Percentiles rank a stretch among this genome's conserved stretches.
Evolutionary conservation across 768 basidiomycete species (phyloP).

Genomic region (Xerocomellus dryophilus): DNA sequence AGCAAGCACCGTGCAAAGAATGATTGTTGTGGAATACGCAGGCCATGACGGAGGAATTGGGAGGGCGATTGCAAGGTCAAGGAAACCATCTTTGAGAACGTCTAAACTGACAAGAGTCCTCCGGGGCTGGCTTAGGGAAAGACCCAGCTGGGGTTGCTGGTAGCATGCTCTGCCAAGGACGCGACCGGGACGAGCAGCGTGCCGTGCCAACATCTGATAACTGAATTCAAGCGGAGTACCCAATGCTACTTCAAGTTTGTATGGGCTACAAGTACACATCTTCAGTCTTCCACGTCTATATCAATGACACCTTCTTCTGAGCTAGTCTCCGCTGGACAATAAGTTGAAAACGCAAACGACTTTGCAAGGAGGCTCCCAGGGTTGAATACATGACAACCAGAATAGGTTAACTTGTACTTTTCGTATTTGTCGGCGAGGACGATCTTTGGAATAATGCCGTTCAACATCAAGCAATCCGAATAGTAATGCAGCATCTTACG

Average conservation of each 20-base stretch:
- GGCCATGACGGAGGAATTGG: slow-evolving; percentile 68
- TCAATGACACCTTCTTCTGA: slow-evolving; percentile 72
- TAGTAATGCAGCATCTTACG: slow-evolving; percentile 44
- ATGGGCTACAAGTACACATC: not conserved
- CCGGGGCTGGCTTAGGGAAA: slow-evolving; percentile 1
- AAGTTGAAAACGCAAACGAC: slow-evolving; percentile 84
- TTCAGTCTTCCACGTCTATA: slow-evolving; percentile 38
- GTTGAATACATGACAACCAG: slow-evolving; percentile 98
- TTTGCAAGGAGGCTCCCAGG: slow-evolving; percentile 89
- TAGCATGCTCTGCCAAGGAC: slow-evolving; percentile 6
- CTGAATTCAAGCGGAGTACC: not conserved
- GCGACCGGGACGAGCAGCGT: slow-evolving; percentile 12
- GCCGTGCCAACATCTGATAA: slow-evolving; percentile 29
- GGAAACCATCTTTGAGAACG: slow-evolving; percentile 57
- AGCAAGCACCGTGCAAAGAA: slow-evolving; percentile 59
- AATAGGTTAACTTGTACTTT: slow-evolving; percentile 93
- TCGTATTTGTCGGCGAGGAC: slow-evolving; percentile 96
- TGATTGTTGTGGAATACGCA: slow-evolving; percentile 71
- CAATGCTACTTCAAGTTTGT: not conserved
- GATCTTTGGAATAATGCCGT: slow-evolving; percentile 46
- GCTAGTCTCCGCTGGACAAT: slow-evolving; percentile 78
- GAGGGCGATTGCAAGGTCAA: slow-evolving; percentile 74
- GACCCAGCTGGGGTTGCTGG: slow-evolving; percentile 4
- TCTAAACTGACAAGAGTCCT: slow-evolving; percentile 28
- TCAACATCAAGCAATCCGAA: slow-evolving; percentile 6